These are phyloP conservation scores for Alopecurus myosuroides DNA, from an alignment of 176 grass and related monocot species.

Conservation along the genomic window DNA sequence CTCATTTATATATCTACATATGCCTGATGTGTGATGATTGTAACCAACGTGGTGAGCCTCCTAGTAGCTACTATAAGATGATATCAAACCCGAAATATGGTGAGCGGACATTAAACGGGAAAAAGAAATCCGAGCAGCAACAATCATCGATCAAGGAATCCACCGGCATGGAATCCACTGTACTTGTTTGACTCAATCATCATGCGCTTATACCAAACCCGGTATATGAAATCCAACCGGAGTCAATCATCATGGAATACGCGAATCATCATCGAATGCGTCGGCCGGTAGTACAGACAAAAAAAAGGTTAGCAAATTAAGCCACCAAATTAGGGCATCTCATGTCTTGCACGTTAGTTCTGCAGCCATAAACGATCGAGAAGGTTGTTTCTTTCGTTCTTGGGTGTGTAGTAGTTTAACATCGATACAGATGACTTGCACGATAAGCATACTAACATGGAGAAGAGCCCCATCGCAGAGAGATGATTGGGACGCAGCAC, in stretches of 20 bases:
- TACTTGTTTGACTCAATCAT: too few species aligned
- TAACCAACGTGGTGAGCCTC: neutral
- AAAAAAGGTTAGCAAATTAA: neutral
- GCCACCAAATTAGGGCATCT: neutral
- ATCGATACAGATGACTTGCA: neutral
- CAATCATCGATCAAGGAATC: neutral
- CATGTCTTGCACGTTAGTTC: neutral
- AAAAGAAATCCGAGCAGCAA: neutral
- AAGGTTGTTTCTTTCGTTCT: neutral
- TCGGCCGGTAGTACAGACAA: neutral
- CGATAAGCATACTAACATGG: neutral
- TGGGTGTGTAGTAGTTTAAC: neutral
- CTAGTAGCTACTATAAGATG: neutral
- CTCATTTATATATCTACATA: neutral
- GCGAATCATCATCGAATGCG: neutral
- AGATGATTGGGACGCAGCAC: neutral
- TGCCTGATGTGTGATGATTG: constrained; percentile 24
- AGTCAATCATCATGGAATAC: neutral
- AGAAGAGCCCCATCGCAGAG: neutral
- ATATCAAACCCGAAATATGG: neutral
- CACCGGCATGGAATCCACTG: too few species aligned
- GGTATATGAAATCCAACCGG: neutral
- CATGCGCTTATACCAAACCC: neutral
- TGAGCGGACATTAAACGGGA: too few species aligned
- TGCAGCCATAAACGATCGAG: too few species aligned